These are phyloP conservation scores for Hippophae rhamnoides DNA, from an alignment of 306 rosid species.

Conservation along the genomic window DNA sequence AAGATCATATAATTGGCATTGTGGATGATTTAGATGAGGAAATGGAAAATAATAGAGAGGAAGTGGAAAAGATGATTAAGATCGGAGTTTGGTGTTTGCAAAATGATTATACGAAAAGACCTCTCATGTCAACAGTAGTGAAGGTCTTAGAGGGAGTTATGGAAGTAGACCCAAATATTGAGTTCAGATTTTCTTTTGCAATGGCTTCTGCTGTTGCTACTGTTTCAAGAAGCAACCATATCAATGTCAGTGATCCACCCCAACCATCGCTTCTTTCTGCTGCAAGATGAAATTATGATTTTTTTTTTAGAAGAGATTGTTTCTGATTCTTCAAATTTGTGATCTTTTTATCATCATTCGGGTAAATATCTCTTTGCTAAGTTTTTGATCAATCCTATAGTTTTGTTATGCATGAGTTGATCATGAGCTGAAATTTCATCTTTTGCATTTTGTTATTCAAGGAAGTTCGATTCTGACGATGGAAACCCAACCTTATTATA, in stretches of 20 bases:
- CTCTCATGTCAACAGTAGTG: constrained; percentile 15
- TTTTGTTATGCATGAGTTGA: too few relatives aligned
- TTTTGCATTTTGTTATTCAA: too few relatives aligned
- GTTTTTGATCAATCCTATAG: too few relatives aligned
- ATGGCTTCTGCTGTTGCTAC: neutral
- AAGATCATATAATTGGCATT: constrained; percentile 3
- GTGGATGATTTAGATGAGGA: constrained; percentile 13
- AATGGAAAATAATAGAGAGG: constrained; percentile 7
- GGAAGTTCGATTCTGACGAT: too few relatives aligned
- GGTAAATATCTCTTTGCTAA: too few relatives aligned
- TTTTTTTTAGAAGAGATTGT: too few relatives aligned
- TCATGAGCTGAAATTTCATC: too few relatives aligned
- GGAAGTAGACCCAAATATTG: constrained; percentile 9
- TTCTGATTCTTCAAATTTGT: too few relatives aligned
- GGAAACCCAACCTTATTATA: too few relatives aligned
- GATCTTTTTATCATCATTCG: too few relatives aligned
- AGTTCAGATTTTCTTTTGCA: constrained; percentile 10
- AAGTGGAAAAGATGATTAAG: constrained; percentile 14
- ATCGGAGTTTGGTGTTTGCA: constrained; percentile 17
- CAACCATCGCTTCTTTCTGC: neutral
- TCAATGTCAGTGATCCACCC: neutral
- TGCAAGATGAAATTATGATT: neutral
- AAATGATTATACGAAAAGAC: constrained; percentile 10
- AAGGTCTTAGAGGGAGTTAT: constrained; percentile 17
- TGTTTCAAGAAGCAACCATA: too few relatives aligned